Evolutionary conservation across 495 filamentous ascomycete genomes (phyloP), one percentile per base, ranked within the genome.

Genomic region (Lasiosphaeria miniovina): DNA sequence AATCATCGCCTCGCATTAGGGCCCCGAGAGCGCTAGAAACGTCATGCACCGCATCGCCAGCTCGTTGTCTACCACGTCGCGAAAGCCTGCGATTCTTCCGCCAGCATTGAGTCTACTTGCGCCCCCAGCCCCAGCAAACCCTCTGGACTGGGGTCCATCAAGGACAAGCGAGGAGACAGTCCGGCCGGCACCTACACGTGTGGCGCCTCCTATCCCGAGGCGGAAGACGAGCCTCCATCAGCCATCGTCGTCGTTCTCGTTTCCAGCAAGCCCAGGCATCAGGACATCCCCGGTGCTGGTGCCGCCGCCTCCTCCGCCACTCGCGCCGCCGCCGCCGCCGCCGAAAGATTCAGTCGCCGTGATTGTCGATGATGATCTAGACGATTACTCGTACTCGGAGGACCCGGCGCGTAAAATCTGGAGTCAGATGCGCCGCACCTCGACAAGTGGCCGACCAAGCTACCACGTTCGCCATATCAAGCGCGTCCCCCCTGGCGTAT

Each of bases 371-470:
- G 51, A 62, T 9, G 49, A 62, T 10, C 63, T 59, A 52, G 53
- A 62, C 36, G 67, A 66, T 32, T 59, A 62, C 0, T 46, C 43
- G 11, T 46, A 46, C 43, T 46, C 43, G 7, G 43, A 46, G 15
- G 78, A 79, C 57, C 77, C 76, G 36, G 78, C 78, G 31, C 61
- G 74, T 40, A 76, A 71, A 55, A 79, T 81, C 34, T 79, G 78
- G 78, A 72, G 68, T n/a, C 69, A 76, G 49, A 74, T 81, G 67
- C 74, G 69, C 15, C 58, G 68, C 40, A 62, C 66, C 24, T 66
- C 71, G 48, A 68, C 65, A 11, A 46, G 64, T 43, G 54, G 62
- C 65, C 48, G 68, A 52, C 62, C 65, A 48, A 61, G 53, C 10
- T 65, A 59, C 15, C 65, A 62, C 4, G 53, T 68, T 10, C 65